Evolutionary conservation across 352 stramenopile genomes (phyloP), one percentile per base, ranked within the genome.

Genomic region (Pythium pyrilobum): DNA sequence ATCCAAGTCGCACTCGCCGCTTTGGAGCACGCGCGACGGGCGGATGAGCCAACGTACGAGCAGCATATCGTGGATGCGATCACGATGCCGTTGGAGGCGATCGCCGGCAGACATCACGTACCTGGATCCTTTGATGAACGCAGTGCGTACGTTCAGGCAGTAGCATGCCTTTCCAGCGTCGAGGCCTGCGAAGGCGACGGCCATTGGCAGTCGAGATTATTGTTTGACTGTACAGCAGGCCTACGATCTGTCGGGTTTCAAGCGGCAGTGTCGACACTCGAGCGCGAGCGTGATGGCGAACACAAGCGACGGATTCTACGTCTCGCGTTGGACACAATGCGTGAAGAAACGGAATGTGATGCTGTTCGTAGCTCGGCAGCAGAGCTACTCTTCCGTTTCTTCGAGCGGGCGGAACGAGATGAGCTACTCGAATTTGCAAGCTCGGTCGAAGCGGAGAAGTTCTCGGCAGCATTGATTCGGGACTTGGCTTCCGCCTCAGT

Each of bases 201-300:
- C 18, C 70, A 54, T 8, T 89, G 75, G 75, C 64, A 60, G 13
- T 76, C 76, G 18, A 57, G 78, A 12, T 66, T 86, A 27, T 45
- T 89, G 9, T 87, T 87, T 32, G 76, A 89, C 23, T 72, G 77
- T 23, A 56, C 61, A 15, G 77, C 78, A n/a, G 56, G 54, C 1
- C 53, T 85, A 5, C 72, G 78, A 23, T 63, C 70, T 10, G 58
- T 84, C 9, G 78, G 76, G 2, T 89, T 79, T 23, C 46, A 18
- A 23, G 6, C 41, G 6, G 33, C 42, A 3, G 28, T 31, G 11
- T 47, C 4, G 20, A 40, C 18, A n/a, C 16, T 58, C 24, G 23
- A 29, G 2, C 34, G 6, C 4, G 20, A 52, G 15, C 42, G 52
- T 18, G 21, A 15, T 5, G 44, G 13, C 5, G 24, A 32, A 46